Evolutionary conservation across 768 basidiomycete species (phyloP), one percentile per base, ranked within the genome.

Genomic region (Termitomyces sp.): DNA sequence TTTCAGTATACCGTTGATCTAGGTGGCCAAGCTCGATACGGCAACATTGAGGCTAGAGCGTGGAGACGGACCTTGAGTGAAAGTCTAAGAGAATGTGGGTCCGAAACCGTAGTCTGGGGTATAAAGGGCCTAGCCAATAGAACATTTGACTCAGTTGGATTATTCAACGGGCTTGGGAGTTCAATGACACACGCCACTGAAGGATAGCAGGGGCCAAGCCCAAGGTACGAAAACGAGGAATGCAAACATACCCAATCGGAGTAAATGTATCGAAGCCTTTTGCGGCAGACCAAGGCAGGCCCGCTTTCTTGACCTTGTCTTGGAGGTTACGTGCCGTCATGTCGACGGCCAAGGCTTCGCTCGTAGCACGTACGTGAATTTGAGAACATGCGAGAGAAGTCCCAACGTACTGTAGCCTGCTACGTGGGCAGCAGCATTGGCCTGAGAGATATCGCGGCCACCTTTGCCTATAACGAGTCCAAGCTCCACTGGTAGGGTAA

Each of bases 241-340:
- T 40, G 55, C 33, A 58, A 42, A 70, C 73, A 45, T 69, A 92
- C 94, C 94, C 89, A 64, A 96, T 83, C 2, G 95, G 95, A 5
- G 92, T 94, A 76, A 96, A 98, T 0, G 94, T 96, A 73, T 99
- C 96, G 66, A 98, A 97, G 2, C 96, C 96, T 74, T 99, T 98
- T 2, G 89, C 92, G 12, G 95, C 83, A n/a, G 89, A 87, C 97
- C 97, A 99, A 1, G 97, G 97, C n/a, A 98, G 81, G 11, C 97
- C 94, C 54, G 87, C 88, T 69, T 90, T 91, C 78, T 96, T 96
- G 53, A 92, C 92, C 52, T 86, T 87, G 58, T 97, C 91, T 73
- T 99, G 97, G 70, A 98, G 76, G 76, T 98, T 98, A 15, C 97
- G 85, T 7, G 90, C 97, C 1, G 97, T 98, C 89, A 98, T 91